phyloP scores from a whole-genome alignment of 306 rosid species.

The Quercus cerris region DNA sequence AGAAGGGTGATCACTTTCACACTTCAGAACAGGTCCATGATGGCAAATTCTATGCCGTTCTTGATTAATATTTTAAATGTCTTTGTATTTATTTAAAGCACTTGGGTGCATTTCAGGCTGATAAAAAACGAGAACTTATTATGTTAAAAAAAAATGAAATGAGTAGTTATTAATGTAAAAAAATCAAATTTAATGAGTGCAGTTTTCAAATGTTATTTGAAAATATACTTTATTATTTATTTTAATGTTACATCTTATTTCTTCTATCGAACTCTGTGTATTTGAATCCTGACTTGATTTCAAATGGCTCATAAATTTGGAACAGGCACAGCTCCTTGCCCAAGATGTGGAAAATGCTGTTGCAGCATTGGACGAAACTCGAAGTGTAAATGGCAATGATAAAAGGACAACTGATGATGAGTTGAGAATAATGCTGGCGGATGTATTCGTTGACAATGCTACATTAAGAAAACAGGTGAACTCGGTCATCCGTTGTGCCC shows the following conservation, averaged over 20 bases:
- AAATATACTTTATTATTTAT: neutral
- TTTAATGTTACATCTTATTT: neutral
- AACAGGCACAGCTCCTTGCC: constrained; percentile 92
- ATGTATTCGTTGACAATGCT: constrained; percentile 75
- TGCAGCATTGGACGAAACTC: constrained; percentile 34
- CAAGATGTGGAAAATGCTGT: constrained; percentile 58
- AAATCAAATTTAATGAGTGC: neutral
- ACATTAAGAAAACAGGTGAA: constrained; percentile 78
- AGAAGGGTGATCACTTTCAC: neutral
- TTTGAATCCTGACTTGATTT: constrained; percentile 8
- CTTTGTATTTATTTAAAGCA: neutral
- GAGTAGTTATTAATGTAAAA: neutral
- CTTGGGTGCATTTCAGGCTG: neutral
- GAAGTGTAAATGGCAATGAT: constrained; percentile 15
- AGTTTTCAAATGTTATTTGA: neutral
- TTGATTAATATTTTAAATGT: neutral
- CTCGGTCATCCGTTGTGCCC: constrained; percentile 66
- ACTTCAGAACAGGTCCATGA: neutral
- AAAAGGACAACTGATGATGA: constrained; percentile 42
- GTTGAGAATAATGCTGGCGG: constrained; percentile 65
- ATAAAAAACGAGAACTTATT: neutral
- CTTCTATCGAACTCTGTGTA: neutral
- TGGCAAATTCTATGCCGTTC: neutral
- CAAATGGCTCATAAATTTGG: constrained; percentile 20
- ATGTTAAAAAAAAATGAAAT: too few species aligned